Base-by-base conservation (phyloP, 371 early-diverging fungal species). In the Nematocida ironsii region DNA sequence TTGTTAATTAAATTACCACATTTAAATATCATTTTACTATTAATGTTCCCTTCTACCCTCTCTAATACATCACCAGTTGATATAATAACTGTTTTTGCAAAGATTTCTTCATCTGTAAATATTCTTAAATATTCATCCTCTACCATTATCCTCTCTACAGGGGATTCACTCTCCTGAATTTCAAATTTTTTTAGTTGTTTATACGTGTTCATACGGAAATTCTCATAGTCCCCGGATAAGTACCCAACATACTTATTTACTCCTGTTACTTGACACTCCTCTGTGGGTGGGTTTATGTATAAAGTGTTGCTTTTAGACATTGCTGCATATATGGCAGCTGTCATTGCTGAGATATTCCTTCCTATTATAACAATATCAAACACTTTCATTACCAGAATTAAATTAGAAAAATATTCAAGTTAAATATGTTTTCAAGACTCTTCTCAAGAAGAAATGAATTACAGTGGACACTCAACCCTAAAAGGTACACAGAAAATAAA, bases 401-500 rank as follows among this genome's bases (percentile, higher is more conserved):
- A 68, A 78, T 78, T 57, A 20, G 56, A 50, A 70, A 69, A 48
- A 23, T 39, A 60, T 44, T 52, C 44, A 44, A 64, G 13, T 64
- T 64, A 40, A 33, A 33, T 33, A 78, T 78, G 80, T 57, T 78
- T 45, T 13, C 16, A 25, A 70, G 70, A 60, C 42, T 68, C 11
- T 68, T 71, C 45, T 33, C 47, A 7, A 40, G 60, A 61, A 39
- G 50, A 9, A 78, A 58, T 55, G 61, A 78, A 23, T n/a, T 82
- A 23, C 57, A 76, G 27, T 88, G 88, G 88, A 13, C 23, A 23
- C 69, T 88, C 16, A 67, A 13, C 5, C 87, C 88, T 52, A 55
- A 40, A 25, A 85, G 75, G 69, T 84, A 83, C 69, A 42, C 82
- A 18, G 68, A 75, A 62, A 73, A 72, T 3, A 80, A 71, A 39